Base-by-base conservation (phyloP, 1,139 yeast genomes). In the Diutina catenulata region DNA sequence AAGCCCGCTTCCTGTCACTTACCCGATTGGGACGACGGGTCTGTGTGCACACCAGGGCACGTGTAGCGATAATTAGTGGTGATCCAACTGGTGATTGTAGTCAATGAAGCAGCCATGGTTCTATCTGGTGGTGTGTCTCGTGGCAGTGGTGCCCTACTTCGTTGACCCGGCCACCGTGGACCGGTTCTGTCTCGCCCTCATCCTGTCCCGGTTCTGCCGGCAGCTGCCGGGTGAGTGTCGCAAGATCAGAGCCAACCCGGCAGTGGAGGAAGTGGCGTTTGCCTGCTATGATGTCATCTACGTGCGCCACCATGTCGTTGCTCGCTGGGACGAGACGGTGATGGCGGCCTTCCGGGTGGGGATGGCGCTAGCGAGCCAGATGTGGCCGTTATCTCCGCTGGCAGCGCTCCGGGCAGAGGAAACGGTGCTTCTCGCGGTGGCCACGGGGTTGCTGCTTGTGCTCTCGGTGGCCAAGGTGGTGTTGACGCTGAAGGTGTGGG, bases 141-240 rank as follows among this genome's bases (percentile, higher is more conserved):
- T 31, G n/a, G 25, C 22, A n/a, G n/a, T n/a, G 19, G 8, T 31
- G 14, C 23, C 35, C 21, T 31, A 31, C 22, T 18, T 31, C 18
- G 14, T 31, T 13, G 24, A 21, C 14, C 35, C 35, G 15, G 25
- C 14, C 16, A 26, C 35, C 10, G 35, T 31, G 10, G 23, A 21
- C n/a, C 13, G 21, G 19, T 31, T 31, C 10, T 16, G 35, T 1
- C 20, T 31, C 14, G 35, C 35, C 18, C 25, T 31, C 11, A 10
- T 31, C 4, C 35, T 31, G 35, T 21, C 20, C 6, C 26, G 18
- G 5, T 31, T n/a, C 11, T 31, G 35, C 15, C 8, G 14, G 8
- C n/a, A 4, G 11, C 24, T 21, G 4, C 35, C 35, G 7, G 11
- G 14, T 4, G 24, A 20, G 10, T 31, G 35, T 13, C 35, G 21